These are phyloP conservation scores for Malus hybrid DNA, from an alignment of 331 rosid genomes.

Conservation along the genomic window DNA sequence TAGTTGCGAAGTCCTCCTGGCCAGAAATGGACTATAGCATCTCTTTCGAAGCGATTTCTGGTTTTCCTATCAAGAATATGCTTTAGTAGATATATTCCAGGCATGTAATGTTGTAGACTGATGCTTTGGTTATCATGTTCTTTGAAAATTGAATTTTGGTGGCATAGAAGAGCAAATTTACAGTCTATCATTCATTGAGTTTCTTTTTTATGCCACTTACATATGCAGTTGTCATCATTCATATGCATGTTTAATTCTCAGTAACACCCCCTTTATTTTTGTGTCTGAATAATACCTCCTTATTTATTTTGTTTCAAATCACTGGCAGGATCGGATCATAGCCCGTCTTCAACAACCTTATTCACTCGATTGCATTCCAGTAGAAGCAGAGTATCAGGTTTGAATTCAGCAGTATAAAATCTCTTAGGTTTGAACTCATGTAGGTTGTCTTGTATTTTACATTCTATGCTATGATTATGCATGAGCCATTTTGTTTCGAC, in stretches of 20 bases:
- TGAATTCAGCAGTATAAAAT: background rate
- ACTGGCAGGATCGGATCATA: constrained; percentile 76
- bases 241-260: background rate
- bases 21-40: background rate
- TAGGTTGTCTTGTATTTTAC: background rate
- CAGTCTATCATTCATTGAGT: background rate
- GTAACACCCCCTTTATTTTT: background rate
- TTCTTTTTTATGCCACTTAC: background rate
- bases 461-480: background rate
- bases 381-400: constrained; percentile 95
- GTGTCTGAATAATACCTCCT: background rate
- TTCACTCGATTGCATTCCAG: constrained; percentile 88
- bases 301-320: background rate
- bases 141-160: background rate
- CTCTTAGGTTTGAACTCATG: background rate
- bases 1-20: background rate
- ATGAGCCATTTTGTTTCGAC: background rate
- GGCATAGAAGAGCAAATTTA: background rate
- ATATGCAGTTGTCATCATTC: background rate
- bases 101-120: background rate
- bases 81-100: background rate
- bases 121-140: background rate
- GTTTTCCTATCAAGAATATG: background rate
- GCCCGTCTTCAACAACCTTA: constrained; percentile 96
- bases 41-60: background rate